These are phyloP conservation scores for Zygosaccharomyces sapae DNA, from an alignment of 1,139 yeast genomes.

Conservation along the genomic window DNA sequence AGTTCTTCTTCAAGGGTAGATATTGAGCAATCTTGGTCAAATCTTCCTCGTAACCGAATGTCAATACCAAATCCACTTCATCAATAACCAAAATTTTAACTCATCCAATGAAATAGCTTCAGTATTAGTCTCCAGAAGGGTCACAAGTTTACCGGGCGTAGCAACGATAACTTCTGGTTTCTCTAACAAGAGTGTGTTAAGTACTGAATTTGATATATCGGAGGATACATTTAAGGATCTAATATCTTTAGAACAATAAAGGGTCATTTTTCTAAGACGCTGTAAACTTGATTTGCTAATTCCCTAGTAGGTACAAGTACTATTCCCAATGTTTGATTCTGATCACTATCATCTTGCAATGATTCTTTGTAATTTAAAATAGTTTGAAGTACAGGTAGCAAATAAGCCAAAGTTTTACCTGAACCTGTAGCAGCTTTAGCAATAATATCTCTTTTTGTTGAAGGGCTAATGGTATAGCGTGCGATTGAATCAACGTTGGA, in stretches of 20 bases:
- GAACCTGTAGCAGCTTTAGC: constrained; percentile 90
- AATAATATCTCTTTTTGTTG: constrained; percentile 80
- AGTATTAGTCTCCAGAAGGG: constrained; percentile 47
- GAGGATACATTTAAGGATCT: constrained; percentile 71
- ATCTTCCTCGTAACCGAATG: constrained; percentile 91
- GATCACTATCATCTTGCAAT: constrained; percentile 18
- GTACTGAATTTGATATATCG: constrained; percentile 66
- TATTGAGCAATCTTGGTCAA: constrained; percentile 57
- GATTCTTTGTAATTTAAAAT: constrained; percentile 44
- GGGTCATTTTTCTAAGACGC: constrained; percentile 64
- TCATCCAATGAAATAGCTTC: constrained; percentile 46
- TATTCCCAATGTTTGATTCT: constrained; percentile 46
- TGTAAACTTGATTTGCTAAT: constrained; percentile 75
- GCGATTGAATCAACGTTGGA: constrained; percentile 87
- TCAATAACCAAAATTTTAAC: constrained; percentile 78
- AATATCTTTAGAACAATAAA: constrained; percentile 66
- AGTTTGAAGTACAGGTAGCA: constrained; percentile 71
- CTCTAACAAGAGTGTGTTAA: constrained; percentile 63
- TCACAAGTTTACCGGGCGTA: constrained; percentile 78
- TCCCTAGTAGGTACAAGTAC: constrained; percentile 84
- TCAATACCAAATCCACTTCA: constrained; percentile 88
- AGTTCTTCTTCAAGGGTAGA: constrained; percentile 65
- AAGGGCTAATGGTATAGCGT: constrained; percentile 86
- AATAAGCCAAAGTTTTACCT: constrained; percentile 84
- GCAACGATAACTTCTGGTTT: constrained; percentile 78